Conservation (phyloP, 2,329 filamentous ascomycete species). For the Niveomyces coronatus region DNA sequence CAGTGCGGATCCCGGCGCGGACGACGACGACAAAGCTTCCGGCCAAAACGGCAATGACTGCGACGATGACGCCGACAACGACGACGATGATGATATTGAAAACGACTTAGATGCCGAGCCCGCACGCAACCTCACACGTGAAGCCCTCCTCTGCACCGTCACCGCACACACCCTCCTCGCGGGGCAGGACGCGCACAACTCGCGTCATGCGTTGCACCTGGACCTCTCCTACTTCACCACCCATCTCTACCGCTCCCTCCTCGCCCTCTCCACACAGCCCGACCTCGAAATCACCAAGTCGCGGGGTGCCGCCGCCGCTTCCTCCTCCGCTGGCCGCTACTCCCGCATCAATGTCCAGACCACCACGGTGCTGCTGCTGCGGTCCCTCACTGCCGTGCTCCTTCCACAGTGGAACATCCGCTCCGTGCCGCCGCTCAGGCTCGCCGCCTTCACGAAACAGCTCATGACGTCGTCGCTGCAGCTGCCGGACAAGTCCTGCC, state of each 20-base stretch:
- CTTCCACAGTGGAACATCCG: conserved; percentile 65
- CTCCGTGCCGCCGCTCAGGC: conserved; percentile 65
- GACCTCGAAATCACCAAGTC: conserved; percentile 68
- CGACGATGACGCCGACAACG: conserved; percentile 29
- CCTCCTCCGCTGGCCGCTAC: conserved; percentile 25
- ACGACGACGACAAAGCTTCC: conserved; percentile 34
- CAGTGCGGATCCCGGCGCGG: conserved; percentile 31
- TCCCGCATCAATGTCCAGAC: conserved; percentile 87
- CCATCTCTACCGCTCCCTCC: conserved; percentile 80
- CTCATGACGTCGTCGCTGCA: conserved; percentile 75
- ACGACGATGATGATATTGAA: conserved; percentile 30
- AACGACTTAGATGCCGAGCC: conserved; percentile 29
- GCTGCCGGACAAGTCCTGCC: conserved; percentile 77
- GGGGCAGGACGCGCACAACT: conserved; percentile 84
- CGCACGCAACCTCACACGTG: conserved; percentile 66
- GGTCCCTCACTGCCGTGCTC: conserved; percentile 73
- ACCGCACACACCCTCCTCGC: conserved; percentile 95
- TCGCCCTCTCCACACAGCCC: conserved; percentile 67
- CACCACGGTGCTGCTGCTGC: conserved; percentile 82
- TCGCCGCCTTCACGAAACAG: conserved; percentile 92
- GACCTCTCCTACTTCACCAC: conserved; percentile 94
- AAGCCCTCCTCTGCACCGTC: conserved; percentile 86
- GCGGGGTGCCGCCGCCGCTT: conserved; percentile 26
- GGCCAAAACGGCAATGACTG: conserved; percentile 33
- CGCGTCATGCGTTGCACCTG: conserved; percentile 69